phyloP scores from a whole-genome alignment of 495 filamentous ascomycete species.

The Penicillium macrosclerotiorum region DNA sequence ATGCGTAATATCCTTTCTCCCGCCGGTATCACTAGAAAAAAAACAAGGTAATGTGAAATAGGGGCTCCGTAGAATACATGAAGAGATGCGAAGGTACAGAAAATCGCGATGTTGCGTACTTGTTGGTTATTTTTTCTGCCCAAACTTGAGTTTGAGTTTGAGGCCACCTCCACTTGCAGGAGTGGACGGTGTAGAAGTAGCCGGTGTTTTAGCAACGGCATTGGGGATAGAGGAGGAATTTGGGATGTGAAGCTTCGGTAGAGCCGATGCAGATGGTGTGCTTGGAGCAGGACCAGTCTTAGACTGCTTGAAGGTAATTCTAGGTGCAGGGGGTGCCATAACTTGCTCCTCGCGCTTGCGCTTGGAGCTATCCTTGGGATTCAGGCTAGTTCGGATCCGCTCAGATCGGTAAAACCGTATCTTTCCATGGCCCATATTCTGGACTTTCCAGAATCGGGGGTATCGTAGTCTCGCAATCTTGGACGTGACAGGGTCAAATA shows the following conservation, averaged over 20 bases:
- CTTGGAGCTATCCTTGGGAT: slow-evolving; percentile 35
- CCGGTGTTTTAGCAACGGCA: slow-evolving; percentile 16
- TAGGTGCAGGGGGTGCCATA: slow-evolving; percentile 38
- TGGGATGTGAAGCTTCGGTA: slow-evolving; percentile 41
- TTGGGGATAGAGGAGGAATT: slow-evolving; percentile 26
- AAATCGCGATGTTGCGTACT: no score
- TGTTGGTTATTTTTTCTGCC: slow-evolving; percentile 33
- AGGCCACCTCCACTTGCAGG: slow-evolving; percentile 39
- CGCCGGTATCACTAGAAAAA: slow-evolving; percentile 1
- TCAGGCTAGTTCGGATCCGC: slow-evolving; percentile 30
- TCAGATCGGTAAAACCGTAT: slow-evolving; percentile 39
- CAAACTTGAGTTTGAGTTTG: slow-evolving; percentile 47
- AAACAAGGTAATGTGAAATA: slow-evolving; percentile 4
- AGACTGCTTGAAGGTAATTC: slow-evolving; percentile 48
- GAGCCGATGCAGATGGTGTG: slow-evolving; percentile 21
- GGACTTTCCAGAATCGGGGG: slow-evolving; percentile 68
- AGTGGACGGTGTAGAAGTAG: slow-evolving; percentile 27
- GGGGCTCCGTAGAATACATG: slow-evolving; percentile 30
- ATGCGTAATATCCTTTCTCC: slow-evolving; percentile 10
- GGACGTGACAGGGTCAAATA: slow-evolving; percentile 66
- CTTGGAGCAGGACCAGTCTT: slow-evolving; percentile 24
- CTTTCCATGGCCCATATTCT: slow-evolving; percentile 55
- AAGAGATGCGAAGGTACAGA: slow-evolving; percentile 9
- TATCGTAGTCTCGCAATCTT: slow-evolving; percentile 62
- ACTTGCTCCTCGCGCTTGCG: slow-evolving; percentile 45